Conservation (phyloP, 1,139 yeast genomes). For the Dujonia santamariae region DNA sequence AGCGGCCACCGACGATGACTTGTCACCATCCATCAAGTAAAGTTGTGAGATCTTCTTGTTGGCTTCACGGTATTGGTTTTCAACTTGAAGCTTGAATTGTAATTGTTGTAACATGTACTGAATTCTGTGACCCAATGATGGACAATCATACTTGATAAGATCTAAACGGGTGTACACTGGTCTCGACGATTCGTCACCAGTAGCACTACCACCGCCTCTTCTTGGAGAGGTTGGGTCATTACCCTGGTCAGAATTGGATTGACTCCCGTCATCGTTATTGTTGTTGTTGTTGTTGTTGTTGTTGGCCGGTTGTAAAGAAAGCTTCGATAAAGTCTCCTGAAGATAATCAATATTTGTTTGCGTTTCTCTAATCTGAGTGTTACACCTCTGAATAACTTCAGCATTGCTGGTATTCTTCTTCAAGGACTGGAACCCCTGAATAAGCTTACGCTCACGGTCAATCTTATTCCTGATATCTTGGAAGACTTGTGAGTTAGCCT, state of each 20-base stretch:
- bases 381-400: slow-evolving; percentile 86
- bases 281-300: slow-evolving; percentile 8
- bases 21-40: slow-evolving; percentile 89
- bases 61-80: slow-evolving; percentile 88
- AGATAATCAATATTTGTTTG: slow-evolving; percentile 87
- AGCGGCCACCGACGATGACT: slow-evolving; percentile 81
- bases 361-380: slow-evolving; percentile 86
- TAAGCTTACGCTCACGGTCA: slow-evolving; percentile 82
- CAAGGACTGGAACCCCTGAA: slow-evolving; percentile 80
- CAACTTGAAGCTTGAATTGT: slow-evolving; percentile 90
- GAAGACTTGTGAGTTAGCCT: not conserved
- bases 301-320: slow-evolving; percentile 36
- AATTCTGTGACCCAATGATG: slow-evolving; percentile 91
- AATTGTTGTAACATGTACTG: slow-evolving; percentile 93
- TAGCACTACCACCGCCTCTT: slow-evolving; percentile 7
- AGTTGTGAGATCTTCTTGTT: slow-evolving; percentile 84
- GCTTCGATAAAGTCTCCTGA: slow-evolving; percentile 69
- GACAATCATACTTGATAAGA: slow-evolving; percentile 86
- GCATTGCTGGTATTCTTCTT: slow-evolving; percentile 75
- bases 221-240: slow-evolving; percentile 9
- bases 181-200: slow-evolving; percentile 15
- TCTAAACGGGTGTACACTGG: slow-evolving; percentile 69
- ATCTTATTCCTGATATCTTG: slow-evolving; percentile 75
- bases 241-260: slow-evolving; percentile 9
- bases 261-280: slow-evolving; percentile 10